Evolutionary conservation across 2,329 filamentous ascomycete species (phyloP).

Genomic region (Alternaria triticimaculans): DNA sequence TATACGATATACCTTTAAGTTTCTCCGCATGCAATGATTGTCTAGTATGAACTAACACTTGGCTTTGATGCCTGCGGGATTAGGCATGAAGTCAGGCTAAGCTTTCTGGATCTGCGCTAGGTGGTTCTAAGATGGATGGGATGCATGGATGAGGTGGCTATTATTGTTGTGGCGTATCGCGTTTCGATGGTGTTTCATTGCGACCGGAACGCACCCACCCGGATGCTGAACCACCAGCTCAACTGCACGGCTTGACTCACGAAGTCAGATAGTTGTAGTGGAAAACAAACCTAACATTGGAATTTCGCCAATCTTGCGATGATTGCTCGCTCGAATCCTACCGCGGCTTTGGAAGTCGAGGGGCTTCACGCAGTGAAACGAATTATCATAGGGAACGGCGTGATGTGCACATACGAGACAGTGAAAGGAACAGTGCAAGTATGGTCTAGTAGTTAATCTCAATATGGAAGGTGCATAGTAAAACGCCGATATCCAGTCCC

Average conservation of each 20-base stretch:
- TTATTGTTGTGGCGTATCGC: not conserved
- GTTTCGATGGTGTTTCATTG: not conserved
- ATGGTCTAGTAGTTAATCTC: no score
- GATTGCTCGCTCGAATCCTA: no score
- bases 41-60: not conserved
- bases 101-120: constrained; percentile 3
- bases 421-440: no score
- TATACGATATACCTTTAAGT: not conserved
- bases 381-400: no score
- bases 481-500: no score
- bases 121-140: not conserved
- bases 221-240: not conserved
- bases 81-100: constrained; percentile 8
- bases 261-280: not conserved
- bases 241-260: no score
- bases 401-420: no score
- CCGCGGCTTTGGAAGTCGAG: no score
- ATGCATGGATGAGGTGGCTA: not conserved
- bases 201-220: not conserved
- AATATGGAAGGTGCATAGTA: no score
- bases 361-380: no score
- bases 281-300: no score
- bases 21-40: not conserved
- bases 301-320: no score
- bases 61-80: not conserved